Evolutionary conservation across 805 yeast genomes (phyloP), one percentile per base, ranked within the genome.

Genomic region (Maudiozyma bulderi): DNA sequence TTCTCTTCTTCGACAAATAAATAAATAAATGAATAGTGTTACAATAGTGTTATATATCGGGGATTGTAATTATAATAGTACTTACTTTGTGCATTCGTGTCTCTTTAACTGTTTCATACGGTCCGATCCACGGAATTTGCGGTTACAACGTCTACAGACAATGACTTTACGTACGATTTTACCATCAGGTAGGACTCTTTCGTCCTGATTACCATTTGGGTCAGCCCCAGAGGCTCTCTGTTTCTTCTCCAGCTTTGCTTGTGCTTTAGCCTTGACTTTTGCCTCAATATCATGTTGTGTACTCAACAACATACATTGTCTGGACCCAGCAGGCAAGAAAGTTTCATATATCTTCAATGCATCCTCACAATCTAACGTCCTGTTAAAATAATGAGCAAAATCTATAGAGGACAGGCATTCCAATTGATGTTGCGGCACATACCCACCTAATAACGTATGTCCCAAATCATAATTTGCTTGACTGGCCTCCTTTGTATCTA

Each of bases 371-470:
- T 62, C 62, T 20, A 64, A 43, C 0, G 58, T 50, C 34, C 56
- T 61, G 40, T 62, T 62, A 50, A 65, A 65, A 46, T 58, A 61
- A 20, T 61, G 62, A 6, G 67, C 65, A 54, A 65, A 65, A 47
- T 65, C 67, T 33, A 59, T 55, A 46, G 67, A 58, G 0, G 67
- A 62, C 6, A 65, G 49, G 1, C 65, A 54, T 43, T 65, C 69
- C 41, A 65, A 40, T 48, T 63, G 66, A 29, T 55, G 52, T 44
- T 52, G 54, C 20, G 69, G 69, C 8, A 65, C 67, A 45, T 61
- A 63, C 8, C 65, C 65, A 28, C 69, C 69, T 10, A 65, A 52
- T 37, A 65, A 44, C 11, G 62, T 57, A 45, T 65, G 69, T 10
- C 58, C 50, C n/a, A 62, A 46, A 39, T 63, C 64, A 44, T 58